Base-by-base conservation (phyloP, 1,284 basidiomycete genomes). In the Omphalotus olearius region DNA sequence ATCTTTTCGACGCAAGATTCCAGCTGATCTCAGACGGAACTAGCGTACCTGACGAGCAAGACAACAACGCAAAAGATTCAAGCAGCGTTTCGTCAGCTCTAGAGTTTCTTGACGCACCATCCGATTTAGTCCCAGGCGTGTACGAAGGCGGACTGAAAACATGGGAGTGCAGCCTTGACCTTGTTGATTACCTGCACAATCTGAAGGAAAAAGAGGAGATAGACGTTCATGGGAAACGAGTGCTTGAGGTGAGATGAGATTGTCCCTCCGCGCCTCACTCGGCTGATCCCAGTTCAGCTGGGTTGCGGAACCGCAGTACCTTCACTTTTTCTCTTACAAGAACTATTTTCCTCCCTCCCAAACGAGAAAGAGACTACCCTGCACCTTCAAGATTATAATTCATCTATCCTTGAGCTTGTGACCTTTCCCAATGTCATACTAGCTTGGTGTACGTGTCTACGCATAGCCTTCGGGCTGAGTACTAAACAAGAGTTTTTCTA, bases 81-180 rank as follows among this genome's bases (percentile, higher is more conserved):
- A 56, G 23, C 58, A 57, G 4, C 23, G 74, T n/a, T 26, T 23
- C 46, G n/a, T 39, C 50, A 36, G 46, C 76, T 0, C 65, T 85
- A 1, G 69, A 73, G 11, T 91, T 88, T 55, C 71, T 93, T 17
- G 86, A 93, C 57, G 81, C 88, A 0, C 85, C 90, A 0, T 93
- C 92, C 0, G 96, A 98, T 68, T 79, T 99, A 10, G 82, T 98
- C 9, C 91, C 94, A 1, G 88, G 93, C 0, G 78, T 94, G 0
- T 98, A 99, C 63, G 96, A 98, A 69, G 96, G 96, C 13, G 96
- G 96, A 0, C 67, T 99, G 51, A 98, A 98, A 69, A 98, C 94
- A 2, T 99, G 96, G 96, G 96, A 99, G 67, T 97, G 93, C 57
- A 90, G 91, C 35, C 68, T 95, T 13, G 96, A 98, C 67, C 75